Conservation (phyloP, 1,284 basidiomycete species). For the Naganishia liquefaciens region DNA sequence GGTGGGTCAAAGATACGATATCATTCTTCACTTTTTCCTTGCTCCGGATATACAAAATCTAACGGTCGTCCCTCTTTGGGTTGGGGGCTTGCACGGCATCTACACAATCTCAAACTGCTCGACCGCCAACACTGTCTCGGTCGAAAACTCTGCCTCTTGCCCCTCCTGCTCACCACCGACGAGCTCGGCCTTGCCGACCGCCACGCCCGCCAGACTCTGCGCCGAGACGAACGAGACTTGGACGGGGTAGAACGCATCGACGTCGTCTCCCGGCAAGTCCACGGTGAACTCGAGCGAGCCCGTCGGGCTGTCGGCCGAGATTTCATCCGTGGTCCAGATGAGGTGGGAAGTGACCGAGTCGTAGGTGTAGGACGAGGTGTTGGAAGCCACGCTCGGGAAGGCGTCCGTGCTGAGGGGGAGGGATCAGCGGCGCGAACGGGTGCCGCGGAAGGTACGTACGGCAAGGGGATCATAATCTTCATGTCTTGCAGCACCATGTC, state of each 20-base stretch:
- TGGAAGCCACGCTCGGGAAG: slow-evolving; percentile 75
- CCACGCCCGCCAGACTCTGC: slow-evolving; percentile 73
- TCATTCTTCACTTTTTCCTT: background rate
- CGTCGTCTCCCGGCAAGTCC: slow-evolving; percentile 74
- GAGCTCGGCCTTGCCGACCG: slow-evolving; percentile 60
- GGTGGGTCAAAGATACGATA: no score
- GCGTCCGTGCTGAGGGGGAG: slow-evolving; percentile 66
- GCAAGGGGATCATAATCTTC: slow-evolving; percentile 86
- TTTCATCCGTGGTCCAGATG: slow-evolving; percentile 71
- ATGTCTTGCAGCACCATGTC: slow-evolving; percentile 78
- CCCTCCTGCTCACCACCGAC: slow-evolving; percentile 55
- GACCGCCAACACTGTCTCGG: slow-evolving; percentile 70
- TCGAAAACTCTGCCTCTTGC: slow-evolving; percentile 68
- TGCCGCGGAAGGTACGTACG: slow-evolving; percentile 59
- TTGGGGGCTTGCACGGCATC: slow-evolving; percentile 13
- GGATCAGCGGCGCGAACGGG: slow-evolving; percentile 19
- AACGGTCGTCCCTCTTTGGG: no score
- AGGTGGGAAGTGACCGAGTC: slow-evolving; percentile 76
- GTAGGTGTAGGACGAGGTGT: slow-evolving; percentile 76
- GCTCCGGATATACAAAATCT: no score
- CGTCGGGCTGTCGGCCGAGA: slow-evolving; percentile 60
- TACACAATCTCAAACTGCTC: slow-evolving; percentile 65
- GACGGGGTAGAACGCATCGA: slow-evolving; percentile 89
- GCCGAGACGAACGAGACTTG: slow-evolving; percentile 75
- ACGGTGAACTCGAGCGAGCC: slow-evolving; percentile 81